Evolutionary conservation across 352 stramenopile species (phyloP).

Genomic region (Globisporangium sylvaticum): DNA sequence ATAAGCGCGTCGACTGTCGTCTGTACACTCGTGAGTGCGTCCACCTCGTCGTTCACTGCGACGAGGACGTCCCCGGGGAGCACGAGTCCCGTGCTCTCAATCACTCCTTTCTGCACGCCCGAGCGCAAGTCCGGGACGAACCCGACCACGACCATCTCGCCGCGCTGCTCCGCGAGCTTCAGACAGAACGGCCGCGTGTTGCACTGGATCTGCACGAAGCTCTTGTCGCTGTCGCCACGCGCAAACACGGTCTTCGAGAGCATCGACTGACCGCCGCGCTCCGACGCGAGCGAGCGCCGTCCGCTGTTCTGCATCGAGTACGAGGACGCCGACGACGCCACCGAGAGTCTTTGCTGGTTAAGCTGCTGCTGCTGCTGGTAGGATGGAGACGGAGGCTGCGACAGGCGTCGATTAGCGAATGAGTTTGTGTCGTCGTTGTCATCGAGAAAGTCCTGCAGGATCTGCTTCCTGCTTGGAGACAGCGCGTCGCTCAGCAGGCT

Average conservation of each 20-base stretch:
- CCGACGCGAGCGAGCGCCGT: not conserved
- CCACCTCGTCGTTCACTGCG: slow-evolving; percentile 50
- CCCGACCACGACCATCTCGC: slow-evolving; percentile 43
- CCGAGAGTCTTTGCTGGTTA: not conserved
- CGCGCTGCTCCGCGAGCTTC: slow-evolving; percentile 34
- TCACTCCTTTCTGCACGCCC: slow-evolving; percentile 19
- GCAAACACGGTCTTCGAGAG: slow-evolving; percentile 23
- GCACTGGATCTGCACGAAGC: slow-evolving; percentile 47
- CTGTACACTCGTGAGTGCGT: slow-evolving; percentile 40
- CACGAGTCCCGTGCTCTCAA: slow-evolving; percentile 42
- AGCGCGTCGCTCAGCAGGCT: slow-evolving; percentile 58
- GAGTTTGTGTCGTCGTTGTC: slow-evolving; percentile 7
- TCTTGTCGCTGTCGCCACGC: slow-evolving; percentile 13
- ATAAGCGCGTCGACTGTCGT: slow-evolving; percentile 32
- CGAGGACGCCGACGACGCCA: not conserved
- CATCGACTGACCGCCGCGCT: slow-evolving; percentile 11
- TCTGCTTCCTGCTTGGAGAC: slow-evolving; percentile 41
- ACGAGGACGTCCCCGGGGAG: slow-evolving; percentile 55
- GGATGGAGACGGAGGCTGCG: not conserved
- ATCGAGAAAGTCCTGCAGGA: slow-evolving; percentile 47
- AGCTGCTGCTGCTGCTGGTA: not conserved
- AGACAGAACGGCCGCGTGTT: slow-evolving; percentile 44
- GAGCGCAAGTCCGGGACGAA: slow-evolving; percentile 32
- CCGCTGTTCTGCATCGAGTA: not conserved
- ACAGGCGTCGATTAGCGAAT: not conserved